Base-by-base conservation (phyloP, 2,329 filamentous ascomycete genomes). In the Stagonosporopsis vannaccii region DNA sequence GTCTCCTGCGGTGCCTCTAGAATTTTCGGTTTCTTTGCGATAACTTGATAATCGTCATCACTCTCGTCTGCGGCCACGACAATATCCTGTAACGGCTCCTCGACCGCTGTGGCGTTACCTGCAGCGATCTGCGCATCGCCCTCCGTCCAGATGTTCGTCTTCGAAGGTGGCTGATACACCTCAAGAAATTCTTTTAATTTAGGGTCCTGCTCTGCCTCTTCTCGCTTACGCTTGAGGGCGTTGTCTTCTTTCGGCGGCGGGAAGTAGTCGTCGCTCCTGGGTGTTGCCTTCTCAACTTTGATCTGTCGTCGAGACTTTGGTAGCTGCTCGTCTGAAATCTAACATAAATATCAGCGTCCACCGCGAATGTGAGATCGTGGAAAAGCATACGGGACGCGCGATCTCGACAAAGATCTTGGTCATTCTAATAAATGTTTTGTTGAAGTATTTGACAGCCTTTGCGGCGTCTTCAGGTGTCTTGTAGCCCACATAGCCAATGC, bases 401-500 rank as follows among this genome's bases (percentile, higher is more conserved):
- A 95, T 80, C 79, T 97, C 93, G 60, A 97, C 95, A 26, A 84
- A 85, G 69, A 99, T 92, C 80, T 89, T 96, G 55, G 93, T 97
- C 90, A 97, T 95, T 68, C 92, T 91, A 69, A 99, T 92, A 78
- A 92, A 99, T 61, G 93, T 89, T 75, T 87, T 91, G 82, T 99
- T 93, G 83, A 97, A 97, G 81, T 97, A 96, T 77, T 91, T 93
- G 74, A 96, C 90, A 40, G 95, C 94, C 71, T 88, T 86, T 54
- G 85, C 82, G 53, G 95, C 95, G 73, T 91, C 89, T 60, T 94
- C 87, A 13, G 90, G 81, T 47, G 86, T 90, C 79, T 91, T 93
- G 82, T 94, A 98, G 61, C 95, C 95, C 58, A 99, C 87, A 83
- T 97, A 99, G 67, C 93, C 95, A 77, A 99, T 97, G 66, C 93